Evolutionary conservation across 805 yeast genomes (phyloP).

Genomic region (Wickerhamiella lipophila): DNA sequence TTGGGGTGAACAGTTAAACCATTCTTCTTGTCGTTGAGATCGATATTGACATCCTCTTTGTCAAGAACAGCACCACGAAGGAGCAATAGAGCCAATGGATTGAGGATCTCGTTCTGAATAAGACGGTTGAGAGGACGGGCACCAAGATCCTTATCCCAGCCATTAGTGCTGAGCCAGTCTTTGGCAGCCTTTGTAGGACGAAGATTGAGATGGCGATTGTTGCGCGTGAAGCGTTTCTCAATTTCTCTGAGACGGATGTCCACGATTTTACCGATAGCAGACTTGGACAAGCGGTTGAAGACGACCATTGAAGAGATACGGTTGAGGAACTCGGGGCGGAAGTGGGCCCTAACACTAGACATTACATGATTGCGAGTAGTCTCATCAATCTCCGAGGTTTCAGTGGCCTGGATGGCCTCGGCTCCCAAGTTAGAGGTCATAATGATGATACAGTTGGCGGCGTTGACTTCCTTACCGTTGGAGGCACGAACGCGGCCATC

Average conservation of each 20-base stretch:
- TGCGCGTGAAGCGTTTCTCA: slow-evolving; percentile 69
- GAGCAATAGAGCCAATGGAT: slow-evolving; percentile 77
- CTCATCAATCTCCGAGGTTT: slow-evolving; percentile 44
- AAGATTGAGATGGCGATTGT: slow-evolving; percentile 65
- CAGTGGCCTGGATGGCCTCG: slow-evolving; percentile 61
- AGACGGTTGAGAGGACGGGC: slow-evolving; percentile 87
- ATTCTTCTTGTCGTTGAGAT: slow-evolving; percentile 34
- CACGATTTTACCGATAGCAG: slow-evolving; percentile 86
- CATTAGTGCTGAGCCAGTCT: slow-evolving; percentile 70
- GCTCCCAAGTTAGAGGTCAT: slow-evolving; percentile 98
- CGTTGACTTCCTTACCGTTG: slow-evolving; percentile 85
- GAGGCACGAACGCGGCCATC: slow-evolving; percentile 95
- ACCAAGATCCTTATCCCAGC: slow-evolving; percentile 88
- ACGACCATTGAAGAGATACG: slow-evolving; percentile 88
- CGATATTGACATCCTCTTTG: slow-evolving; percentile 68
- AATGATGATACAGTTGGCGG: slow-evolving; percentile 81
- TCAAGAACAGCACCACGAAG: slow-evolving; percentile 78
- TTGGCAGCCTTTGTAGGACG: slow-evolving; percentile 64
- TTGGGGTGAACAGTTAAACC: slow-evolving; percentile 77
- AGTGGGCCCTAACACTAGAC: slow-evolving; percentile 73
- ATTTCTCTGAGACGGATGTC: slow-evolving; percentile 73
- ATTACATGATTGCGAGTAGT: slow-evolving; percentile 67
- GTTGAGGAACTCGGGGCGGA: slow-evolving; percentile 95
- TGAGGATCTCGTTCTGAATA: slow-evolving; percentile 78
- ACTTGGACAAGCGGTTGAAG: slow-evolving; percentile 82